Conservation (phyloP, 2,329 filamentous ascomycete genomes). For the Diplocarpon rosae region DNA sequence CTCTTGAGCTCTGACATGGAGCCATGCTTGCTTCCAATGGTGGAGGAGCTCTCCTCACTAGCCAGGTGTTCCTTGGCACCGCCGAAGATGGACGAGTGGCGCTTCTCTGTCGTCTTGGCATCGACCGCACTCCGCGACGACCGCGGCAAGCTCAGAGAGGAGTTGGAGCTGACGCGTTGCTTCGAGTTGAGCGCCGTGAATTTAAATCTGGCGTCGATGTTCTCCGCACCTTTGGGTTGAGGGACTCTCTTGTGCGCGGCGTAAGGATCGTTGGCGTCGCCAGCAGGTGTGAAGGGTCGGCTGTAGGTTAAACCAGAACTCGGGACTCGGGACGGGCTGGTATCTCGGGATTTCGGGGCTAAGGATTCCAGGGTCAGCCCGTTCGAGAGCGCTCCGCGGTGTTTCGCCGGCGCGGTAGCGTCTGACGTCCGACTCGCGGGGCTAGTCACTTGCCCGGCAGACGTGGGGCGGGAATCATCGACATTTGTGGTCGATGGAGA, state of each 20-base stretch:
- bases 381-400: constrained; percentile 24
- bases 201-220: constrained; percentile 72
- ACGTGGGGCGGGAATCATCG: constrained; percentile 25
- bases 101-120: constrained; percentile 41
- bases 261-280: constrained; percentile 76
- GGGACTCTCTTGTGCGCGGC: constrained; percentile 69
- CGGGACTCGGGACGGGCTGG: constrained; percentile 51
- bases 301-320: constrained; percentile 54
- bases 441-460: constrained; percentile 23
- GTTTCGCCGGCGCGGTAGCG: constrained; percentile 12
- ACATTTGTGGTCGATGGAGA: constrained; percentile 29
- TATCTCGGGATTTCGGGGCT: constrained; percentile 47
- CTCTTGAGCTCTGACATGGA: constrained; percentile 93
- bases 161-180: constrained; percentile 45
- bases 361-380: constrained; percentile 33
- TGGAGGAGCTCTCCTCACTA: constrained; percentile 35
- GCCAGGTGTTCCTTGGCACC: constrained; percentile 38
- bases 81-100: constrained; percentile 36
- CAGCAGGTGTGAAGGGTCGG: constrained; percentile 66
- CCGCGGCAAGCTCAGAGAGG: constrained; percentile 39
- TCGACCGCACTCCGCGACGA: constrained; percentile 24
- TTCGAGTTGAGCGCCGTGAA: constrained; percentile 60
- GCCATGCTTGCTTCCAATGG: constrained; percentile 44
- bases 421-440: constrained; percentile 19
- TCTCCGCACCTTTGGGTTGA: constrained; percentile 51